Base-by-base conservation (phyloP, 1,284 basidiomycete species). In the Cutaneotrichosporon arboriforme region DNA sequence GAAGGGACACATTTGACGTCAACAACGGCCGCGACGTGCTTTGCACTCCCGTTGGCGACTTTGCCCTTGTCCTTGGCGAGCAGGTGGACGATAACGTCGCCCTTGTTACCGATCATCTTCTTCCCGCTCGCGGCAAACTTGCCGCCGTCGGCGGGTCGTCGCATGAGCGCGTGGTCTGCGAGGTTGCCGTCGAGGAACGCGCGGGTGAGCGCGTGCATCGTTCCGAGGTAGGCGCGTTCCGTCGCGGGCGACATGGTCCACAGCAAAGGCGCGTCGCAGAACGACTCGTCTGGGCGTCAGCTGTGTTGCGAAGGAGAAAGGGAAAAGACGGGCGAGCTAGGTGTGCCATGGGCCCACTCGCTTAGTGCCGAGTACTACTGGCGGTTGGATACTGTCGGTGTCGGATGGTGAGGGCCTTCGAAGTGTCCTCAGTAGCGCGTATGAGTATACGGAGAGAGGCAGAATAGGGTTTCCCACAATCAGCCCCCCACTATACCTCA, bases 191-290 rank as follows among this genome's bases (percentile, higher is more conserved):
- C 36, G 22, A 72, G 45, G 52, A 68, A 66, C 4, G 59, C 59
- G 31, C 51, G 53, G 1, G 66, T 62, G 8, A 75, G 59, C 17
- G 56, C 54, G 55, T 75, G 63, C 4, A 69, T 62, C n/a, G 59
- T 66, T 3, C 26, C 41, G 15, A 71, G 51, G 18, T 62, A 52
- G 2, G 36, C 21, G 17, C 64, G 38, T 1, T 65, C 65, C 1
- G 44, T 35, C 2, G 61, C 39, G 12, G 63, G 50, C 4, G 55
- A 52, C 13, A 36, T 13, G 1, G 63, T 54, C 4, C 61, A 61
- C 17, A 62, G 35, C 23, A 72, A 55, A 7, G 58, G 58, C 57
- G 73, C 73, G 57, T 75, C 73, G 20, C 68, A 71, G 58, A 73
- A 75, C 5, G 61, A 57, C 59, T 73, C 69, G 50, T 75, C 72